A percentile compares a stretch with the other conserved stretches of the same genome.
Conservation (phyloP, 257 asterid species). For the Nemophila menziesii region DNA sequence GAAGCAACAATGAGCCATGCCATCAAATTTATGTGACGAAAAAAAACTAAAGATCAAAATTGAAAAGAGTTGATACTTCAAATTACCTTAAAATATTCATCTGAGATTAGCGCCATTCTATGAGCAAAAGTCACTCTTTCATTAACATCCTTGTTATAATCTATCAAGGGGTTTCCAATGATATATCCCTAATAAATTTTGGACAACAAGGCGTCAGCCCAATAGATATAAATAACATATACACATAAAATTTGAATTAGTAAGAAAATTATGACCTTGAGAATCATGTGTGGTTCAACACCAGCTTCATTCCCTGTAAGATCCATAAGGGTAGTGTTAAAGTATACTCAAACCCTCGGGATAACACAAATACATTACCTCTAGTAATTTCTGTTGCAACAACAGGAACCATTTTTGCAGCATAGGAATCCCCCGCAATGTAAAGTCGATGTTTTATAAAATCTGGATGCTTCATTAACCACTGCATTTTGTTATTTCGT, state of each 20-base stretch:
- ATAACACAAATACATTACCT: slow-evolving; percentile 19
- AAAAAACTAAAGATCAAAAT: neutral
- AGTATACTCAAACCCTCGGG: too few relatives aligned
- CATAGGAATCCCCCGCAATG: slow-evolving; percentile 50
- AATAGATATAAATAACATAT: too few relatives aligned
- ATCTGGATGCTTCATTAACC: slow-evolving; percentile 35
- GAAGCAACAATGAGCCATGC: too few relatives aligned
- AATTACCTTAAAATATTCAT: slow-evolving; percentile 29
- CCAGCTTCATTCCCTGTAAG: slow-evolving; percentile 39
- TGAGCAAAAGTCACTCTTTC: slow-evolving; percentile 33
- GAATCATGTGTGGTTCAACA: slow-evolving; percentile 20
- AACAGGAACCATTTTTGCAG: slow-evolving; percentile 32
- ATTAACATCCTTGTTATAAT: slow-evolving; percentile 6
- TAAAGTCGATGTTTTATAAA: slow-evolving; percentile 28
- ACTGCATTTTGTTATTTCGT: slow-evolving; percentile 24
- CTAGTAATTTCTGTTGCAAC: slow-evolving; percentile 26
- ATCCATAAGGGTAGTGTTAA: neutral
- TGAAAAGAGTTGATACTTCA: neutral
- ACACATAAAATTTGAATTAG: neutral
- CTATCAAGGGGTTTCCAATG: slow-evolving; percentile 23
- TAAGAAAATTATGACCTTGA: slow-evolving; percentile 19
- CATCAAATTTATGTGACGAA: neutral
- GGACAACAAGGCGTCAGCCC: neutral
- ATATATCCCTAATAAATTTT: slow-evolving; percentile 29
- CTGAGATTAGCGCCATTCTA: slow-evolving; percentile 37